Percentiles rank a stretch among this genome's conserved stretches.
Evolutionary conservation across 331 rosid species (phyloP).

Genomic region (Quercus lobata): DNA sequence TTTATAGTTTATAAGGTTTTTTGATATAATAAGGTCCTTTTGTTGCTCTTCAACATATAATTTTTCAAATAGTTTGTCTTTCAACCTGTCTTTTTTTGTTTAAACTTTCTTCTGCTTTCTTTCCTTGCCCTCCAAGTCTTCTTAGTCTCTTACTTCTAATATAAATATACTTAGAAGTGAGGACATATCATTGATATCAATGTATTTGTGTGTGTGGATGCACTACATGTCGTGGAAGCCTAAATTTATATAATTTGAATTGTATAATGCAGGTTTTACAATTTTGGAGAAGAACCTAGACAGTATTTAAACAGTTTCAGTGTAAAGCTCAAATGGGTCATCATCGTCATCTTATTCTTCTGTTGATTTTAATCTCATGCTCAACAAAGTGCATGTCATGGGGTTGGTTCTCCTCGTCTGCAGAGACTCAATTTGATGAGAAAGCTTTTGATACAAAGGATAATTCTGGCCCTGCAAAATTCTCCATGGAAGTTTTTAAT

Average conservation of each 20-base stretch:
- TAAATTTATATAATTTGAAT: neutral
- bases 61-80: neutral
- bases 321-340: conserved; percentile 30
- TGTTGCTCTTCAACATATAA: neutral
- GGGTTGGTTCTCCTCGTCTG: conserved; percentile 70
- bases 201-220: neutral
- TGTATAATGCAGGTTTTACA: conserved; percentile 20
- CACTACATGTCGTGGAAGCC: neutral
- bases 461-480: conserved; percentile 37
- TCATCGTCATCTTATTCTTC: neutral
- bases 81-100: neutral
- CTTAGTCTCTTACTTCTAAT: neutral
- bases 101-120: neutral
- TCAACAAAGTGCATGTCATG: conserved; percentile 45
- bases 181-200: neutral
- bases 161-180: neutral
- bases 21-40: neutral
- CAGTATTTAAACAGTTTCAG: neutral
- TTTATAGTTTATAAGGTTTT: too few relatives aligned
- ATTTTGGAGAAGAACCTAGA: neutral
- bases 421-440: conserved; percentile 4
- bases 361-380: conserved; percentile 22
- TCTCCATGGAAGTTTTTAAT: conserved; percentile 49
- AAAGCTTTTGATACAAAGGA: conserved; percentile 8
- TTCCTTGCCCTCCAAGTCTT: neutral